Evolutionary conservation across 2,329 filamentous ascomycete genomes (phyloP).

Genomic region (Colletotrichum acutatum): DNA sequence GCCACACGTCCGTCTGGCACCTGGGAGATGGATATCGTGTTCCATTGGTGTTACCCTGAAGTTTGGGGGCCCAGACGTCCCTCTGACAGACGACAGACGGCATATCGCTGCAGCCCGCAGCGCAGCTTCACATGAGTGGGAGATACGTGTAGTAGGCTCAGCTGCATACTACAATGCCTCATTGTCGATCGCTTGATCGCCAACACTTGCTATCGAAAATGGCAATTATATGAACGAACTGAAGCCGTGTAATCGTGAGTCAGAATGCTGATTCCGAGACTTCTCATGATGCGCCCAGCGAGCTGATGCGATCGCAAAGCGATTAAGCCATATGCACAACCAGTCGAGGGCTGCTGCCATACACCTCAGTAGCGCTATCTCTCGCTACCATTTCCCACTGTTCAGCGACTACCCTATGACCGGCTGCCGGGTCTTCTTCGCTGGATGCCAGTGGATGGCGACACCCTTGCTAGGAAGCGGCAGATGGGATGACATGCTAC

Average conservation of each 20-base stretch:
- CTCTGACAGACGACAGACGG: slow-evolving; percentile 6
- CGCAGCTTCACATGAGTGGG: background rate
- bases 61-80: background rate
- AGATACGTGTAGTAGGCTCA: background rate
- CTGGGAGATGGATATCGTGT: background rate
- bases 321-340: background rate
- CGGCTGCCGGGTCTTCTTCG: slow-evolving; percentile 11
- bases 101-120: slow-evolving; percentile 16
- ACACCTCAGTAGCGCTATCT: background rate
- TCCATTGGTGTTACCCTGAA: background rate
- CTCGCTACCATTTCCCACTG: background rate
- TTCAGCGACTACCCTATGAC: slow-evolving; percentile 6
- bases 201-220: background rate
- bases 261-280: background rate
- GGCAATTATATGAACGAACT: background rate
- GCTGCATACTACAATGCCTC: background rate
- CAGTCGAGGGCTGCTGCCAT: background rate
- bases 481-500: slow-evolving; percentile 22
- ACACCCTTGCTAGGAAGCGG: slow-evolving; percentile 12
- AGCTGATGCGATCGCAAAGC: background rate
- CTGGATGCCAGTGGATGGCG: background rate
- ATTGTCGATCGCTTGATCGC: slow-evolving; percentile 22
- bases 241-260: background rate
- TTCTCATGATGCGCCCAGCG: background rate
- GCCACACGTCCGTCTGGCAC: slow-evolving; percentile 6